phyloP scores from a whole-genome alignment of 73 alveolate genomes.

The Stentor coeruleus region DNA sequence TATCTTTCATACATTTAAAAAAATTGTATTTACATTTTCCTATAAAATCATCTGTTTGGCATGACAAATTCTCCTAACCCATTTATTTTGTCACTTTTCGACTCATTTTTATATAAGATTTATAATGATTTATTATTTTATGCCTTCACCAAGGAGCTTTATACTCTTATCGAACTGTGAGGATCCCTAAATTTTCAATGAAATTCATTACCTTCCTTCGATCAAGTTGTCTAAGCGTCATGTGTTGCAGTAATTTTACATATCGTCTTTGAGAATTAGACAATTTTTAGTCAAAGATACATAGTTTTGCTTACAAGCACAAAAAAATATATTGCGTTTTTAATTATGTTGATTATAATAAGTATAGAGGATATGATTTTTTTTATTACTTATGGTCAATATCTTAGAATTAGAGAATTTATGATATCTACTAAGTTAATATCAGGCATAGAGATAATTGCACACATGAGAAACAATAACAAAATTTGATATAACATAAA shows the following conservation, averaged over 20 bases:
- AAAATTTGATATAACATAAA: neutral
- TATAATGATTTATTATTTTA: neutral
- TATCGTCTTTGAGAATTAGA: neutral
- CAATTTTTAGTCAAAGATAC: neutral
- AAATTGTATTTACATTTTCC: constrained; percentile 9
- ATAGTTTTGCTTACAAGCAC: neutral
- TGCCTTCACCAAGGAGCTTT: neutral
- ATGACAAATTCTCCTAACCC: constrained; percentile 2
- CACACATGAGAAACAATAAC: constrained; percentile 1
- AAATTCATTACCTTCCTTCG: neutral
- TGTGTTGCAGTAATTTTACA: neutral
- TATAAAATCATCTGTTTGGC: neutral
- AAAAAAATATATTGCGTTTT: neutral
- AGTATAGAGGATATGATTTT: no score
- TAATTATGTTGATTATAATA: constrained; percentile 9
- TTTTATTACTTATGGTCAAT: no score
- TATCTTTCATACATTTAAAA: neutral
- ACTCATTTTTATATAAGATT: neutral
- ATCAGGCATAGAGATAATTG: no score
- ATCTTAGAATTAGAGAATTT: no score
- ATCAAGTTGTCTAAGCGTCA: neutral
- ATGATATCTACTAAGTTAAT: no score
- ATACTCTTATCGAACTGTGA: neutral
- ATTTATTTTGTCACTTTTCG: neutral
- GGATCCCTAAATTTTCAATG: neutral